Evolutionary conservation across 805 yeast species (phyloP), one percentile per base, ranked within the genome.

Genomic region (Kodamaea jinghongensis): DNA sequence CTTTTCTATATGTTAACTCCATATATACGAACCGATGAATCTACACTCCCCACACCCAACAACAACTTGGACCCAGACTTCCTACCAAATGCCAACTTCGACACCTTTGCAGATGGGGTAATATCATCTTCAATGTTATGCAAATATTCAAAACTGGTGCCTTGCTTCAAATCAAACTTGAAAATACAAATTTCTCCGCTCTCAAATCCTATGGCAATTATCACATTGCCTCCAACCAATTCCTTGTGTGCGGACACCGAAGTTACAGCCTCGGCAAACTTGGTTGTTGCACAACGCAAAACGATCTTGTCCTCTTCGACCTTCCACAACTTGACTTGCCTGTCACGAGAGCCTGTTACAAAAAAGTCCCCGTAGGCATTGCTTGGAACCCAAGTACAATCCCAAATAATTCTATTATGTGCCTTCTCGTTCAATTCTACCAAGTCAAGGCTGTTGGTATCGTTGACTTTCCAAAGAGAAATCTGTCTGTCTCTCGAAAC

Each of bases 391-490:
- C 97, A 93, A 28, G 85, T 76, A 56, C 91, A 82, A 64, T 93
- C 98, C 99, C 99, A 95, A 31, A 93, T 78, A 51, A 93, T 91
- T 61, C 97, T 78, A 2, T 83, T 61, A 56, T 95, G 99, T 0
- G 96, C 96, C 57, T 84, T 87, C 26, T 77, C 77, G 40, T 75
- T 71, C 13, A 63, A 57, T 40, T 78, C 60, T 13, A 62, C 57
- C 44, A 76, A 74, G 14, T 60, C 58, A 2, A 58, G 62, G 8
- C 38, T 44, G 4, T 35, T 44, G 12, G 56, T 65, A 23, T 63
- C 55, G 9, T 17, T 33, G 2, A 55, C 49, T 47, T 67, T 65
- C 91, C 96, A 91, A 23, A 91, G 54, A 17, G 88, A 79, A 65
- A 83, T 80, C 54, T 79, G 83, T 50, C 99, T 77, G 67, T 93